A percentile compares a stretch with the other conserved stretches of the same genome.
These are phyloP conservation scores for Mortierella sp. DNA, from an alignment of 371 early-diverging fungal species.

Conservation along the genomic window DNA sequence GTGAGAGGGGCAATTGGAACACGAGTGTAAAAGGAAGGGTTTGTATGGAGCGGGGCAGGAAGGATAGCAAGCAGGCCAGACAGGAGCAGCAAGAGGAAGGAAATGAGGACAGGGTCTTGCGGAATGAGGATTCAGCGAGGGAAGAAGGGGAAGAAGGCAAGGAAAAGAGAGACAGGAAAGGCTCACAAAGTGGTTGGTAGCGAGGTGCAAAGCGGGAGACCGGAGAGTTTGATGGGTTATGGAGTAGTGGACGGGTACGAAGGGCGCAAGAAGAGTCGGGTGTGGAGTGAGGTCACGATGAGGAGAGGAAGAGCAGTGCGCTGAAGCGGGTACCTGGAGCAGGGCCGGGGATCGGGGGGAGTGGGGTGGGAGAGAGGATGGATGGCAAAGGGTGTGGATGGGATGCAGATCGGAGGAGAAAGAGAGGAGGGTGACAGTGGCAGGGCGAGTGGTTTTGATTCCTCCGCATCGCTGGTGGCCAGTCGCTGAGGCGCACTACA, in stretches of 20 bases:
- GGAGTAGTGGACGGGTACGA: too few species aligned
- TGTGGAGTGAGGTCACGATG: neutral
- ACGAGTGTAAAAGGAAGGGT: too few species aligned
- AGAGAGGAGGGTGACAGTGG: slow-evolving; percentile 4
- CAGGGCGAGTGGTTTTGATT: slow-evolving; percentile 1
- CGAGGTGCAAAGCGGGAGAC: too few species aligned
- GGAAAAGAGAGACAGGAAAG: neutral
- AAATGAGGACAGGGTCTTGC: too few species aligned
- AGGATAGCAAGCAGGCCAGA: too few species aligned
- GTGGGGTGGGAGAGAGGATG: neutral
- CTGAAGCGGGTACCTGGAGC: neutral
- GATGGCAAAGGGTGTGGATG: neutral
- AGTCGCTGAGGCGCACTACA: too few species aligned
- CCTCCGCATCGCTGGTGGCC: neutral
- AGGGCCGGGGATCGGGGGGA: neutral
- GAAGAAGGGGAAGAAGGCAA: neutral
- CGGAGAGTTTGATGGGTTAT: too few species aligned
- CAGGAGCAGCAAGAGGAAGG: neutral
- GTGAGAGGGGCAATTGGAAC: too few species aligned
- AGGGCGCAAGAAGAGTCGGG: too few species aligned
- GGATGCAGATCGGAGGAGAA: slow-evolving; percentile 1
- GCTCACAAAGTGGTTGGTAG: too few species aligned
- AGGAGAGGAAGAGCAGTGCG: neutral
- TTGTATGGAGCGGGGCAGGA: too few species aligned
- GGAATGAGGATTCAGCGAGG: neutral